A percentile compares a stretch with the other conserved stretches of the same genome.
These are phyloP conservation scores for Monascus purpureus DNA, from an alignment of 495 filamentous ascomycete genomes.

Conservation along the genomic window DNA sequence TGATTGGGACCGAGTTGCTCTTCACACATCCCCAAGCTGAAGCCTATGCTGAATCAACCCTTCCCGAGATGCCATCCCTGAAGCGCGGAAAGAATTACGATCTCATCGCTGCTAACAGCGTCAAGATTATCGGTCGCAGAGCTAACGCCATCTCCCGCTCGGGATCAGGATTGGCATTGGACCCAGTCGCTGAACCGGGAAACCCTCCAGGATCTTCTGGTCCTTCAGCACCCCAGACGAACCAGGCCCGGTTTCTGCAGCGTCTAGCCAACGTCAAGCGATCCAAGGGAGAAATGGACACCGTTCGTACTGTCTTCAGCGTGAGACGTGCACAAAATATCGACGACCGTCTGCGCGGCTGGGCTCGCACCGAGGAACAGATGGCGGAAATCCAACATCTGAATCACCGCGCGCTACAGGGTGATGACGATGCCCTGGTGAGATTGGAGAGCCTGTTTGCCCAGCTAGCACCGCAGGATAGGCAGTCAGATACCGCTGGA, in stretches of 20 bases:
- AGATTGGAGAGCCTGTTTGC: conserved; percentile 18
- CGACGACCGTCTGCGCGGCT: conserved; percentile 19
- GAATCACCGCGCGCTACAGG: conserved; percentile 18
- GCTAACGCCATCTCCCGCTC: conserved; percentile 24
- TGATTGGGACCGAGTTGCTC: conserved; percentile 68
- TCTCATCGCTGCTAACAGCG: conserved; percentile 45
- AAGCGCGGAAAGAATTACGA: conserved; percentile 34
- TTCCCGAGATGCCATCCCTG: conserved; percentile 14
- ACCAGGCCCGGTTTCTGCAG: conserved; percentile 32
- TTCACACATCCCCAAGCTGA: conserved; percentile 34
- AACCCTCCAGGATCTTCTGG: not conserved
- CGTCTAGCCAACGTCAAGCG: conserved; percentile 27
- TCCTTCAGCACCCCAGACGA: conserved; percentile 6
- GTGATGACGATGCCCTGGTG: conserved; percentile 20
- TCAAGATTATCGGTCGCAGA: conserved; percentile 33
- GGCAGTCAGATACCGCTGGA: not conserved
- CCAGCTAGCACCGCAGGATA: conserved; percentile 8
- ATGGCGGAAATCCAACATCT: conserved; percentile 20
- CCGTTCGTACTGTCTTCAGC: conserved; percentile 24
- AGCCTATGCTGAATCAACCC: conserved; percentile 11
- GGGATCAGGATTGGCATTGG: conserved; percentile 3
- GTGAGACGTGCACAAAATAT: conserved; percentile 15
- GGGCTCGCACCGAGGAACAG: conserved; percentile 29
- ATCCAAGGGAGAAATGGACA: conserved; percentile 29
- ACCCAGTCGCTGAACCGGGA: not conserved